Base-by-base conservation (phyloP, 495 filamentous ascomycete genomes). In the Aspergillus nanangensis region DNA sequence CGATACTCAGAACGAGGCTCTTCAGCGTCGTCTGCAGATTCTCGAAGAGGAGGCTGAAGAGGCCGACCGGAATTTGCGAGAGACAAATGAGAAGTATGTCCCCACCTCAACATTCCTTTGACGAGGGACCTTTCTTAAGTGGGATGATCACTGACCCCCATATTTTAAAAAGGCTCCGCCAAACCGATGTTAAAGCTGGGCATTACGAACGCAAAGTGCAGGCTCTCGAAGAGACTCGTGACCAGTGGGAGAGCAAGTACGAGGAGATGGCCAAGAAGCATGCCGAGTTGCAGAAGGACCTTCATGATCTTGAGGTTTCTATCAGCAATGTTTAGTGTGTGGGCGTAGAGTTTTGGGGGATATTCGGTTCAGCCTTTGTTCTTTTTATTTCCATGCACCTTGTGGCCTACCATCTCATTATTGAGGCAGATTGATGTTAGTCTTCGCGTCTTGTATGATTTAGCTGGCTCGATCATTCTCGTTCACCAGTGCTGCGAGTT, bases 151-250 rank as follows among this genome's bases (percentile, higher is more conserved):
- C n/a, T n/a, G n/a, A n/a, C n/a, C n/a, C n/a, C n/a, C n/a, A n/a
- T n/a, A n/a, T n/a, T n/a, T n/a, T n/a, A n/a, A n/a, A n/a, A n/a
- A 99, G 93, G 72, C 88, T 97, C 59, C 90, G 94, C 58, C 91
- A 95, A 73, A 96, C 93, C 68, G 93, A 97, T 67, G 90, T 97
- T 72, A 96, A 96, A 76, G 90, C 93, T 63, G 94, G 92, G 50
- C 93, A 99, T 78, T 96, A 90, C 72, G 94, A 97, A 74, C 94
- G 94, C 76, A 96, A 99, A 75, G 93, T 99, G 52, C 86, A 94
- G 66, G 95, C 92, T 55, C 82, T 99, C 52, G 93, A 99, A 70
- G 69, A 76, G 47, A 79, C 88, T 57, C 84, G 86, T 52, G 89
- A 96, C 66, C 76, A 88, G 65, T 96, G 90, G 90, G 94, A 97